Percentiles rank a stretch among this genome's conserved stretches.
Conservation (phyloP, 768 basidiomycete species). For the Chalciporus chontae region DNA sequence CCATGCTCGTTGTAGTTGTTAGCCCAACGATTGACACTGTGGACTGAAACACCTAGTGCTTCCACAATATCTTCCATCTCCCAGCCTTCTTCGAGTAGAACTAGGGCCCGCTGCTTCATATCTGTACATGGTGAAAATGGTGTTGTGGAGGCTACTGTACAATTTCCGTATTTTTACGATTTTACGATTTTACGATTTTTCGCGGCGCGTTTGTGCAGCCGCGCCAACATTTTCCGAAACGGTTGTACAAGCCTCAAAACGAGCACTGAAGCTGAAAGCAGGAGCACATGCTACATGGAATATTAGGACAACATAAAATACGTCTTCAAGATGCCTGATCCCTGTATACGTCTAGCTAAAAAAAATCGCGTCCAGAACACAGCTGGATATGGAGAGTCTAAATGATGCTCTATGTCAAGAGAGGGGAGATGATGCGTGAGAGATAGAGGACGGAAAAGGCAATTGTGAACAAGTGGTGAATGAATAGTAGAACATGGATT, state of each 20-base stretch:
- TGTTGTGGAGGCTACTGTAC: no score
- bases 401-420: conserved; percentile 20
- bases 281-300: conserved; percentile 30
- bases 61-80: no score
- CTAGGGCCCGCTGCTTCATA: no score
- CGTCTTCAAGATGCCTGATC: conserved; percentile 34
- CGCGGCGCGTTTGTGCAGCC: no score
- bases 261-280: conserved; percentile 4
- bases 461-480: conserved; percentile 4
- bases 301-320: conserved; percentile 34
- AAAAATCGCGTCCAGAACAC: conserved; percentile 25
- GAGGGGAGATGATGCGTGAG: conserved; percentile 9
- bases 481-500: conserved; percentile 19
- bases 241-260: conserved; percentile 17
- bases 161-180: no score
- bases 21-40: no score
- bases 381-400: conserved; percentile 19
- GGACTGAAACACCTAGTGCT: no score
- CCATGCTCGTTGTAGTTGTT: no score
- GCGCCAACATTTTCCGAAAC: no score
- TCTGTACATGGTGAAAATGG: no score
- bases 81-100: no score
- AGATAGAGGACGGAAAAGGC: conserved; percentile 1
- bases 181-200: no score
- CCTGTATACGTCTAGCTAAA: conserved; percentile 22